Evolutionary conservation across 306 rosid genomes (phyloP), one percentile per base, ranked within the genome.

Genomic region (Cicer cuneatum): DNA sequence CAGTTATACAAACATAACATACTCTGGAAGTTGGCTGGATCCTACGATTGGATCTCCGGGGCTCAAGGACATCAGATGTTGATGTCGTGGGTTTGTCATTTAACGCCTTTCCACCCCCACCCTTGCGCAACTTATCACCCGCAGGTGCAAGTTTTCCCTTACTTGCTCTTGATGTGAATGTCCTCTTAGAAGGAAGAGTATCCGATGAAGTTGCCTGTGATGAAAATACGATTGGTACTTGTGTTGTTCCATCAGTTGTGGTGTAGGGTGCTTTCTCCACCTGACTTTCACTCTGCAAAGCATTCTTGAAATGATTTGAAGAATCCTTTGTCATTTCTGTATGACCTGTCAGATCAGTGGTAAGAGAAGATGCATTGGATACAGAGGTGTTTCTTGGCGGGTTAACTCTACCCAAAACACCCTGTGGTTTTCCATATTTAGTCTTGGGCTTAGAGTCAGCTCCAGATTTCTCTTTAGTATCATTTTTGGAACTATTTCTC

Each of bases 21-120:
- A 95, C 99, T 80, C 99, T 92, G 57, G 98, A 92, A 2, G 99
- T 95, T 29, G 99, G 99, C 76, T 92, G 98, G 81, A 95, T 95
- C 81, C 87, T 85, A 66, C 99, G 99, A 81, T 84, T 84, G 59
- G 99, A 95, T 85, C 99, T 89, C 12, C 99, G 93, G 15, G 96
- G 99, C 89, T 89, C 99, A 33, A 2, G 46, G n/a, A 43, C 77
- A 72, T 87, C 95, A 37, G 96, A 85, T 15, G 89, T 83, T 60
- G 88, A 79, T 72, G 76, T 89, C 6, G 35, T 61, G 24, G 89
- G 51, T 80, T 84, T 88, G 54, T 87, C 86, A 62, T 79, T 65
- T 37, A 56, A 77, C 75, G 69, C 83, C 69, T 82, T 87, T 38
- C 74, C 90, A 70, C 81, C 88, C 59, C 89, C 98, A 69, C 86